Conservation (phyloP, 2,329 filamentous ascomycete genomes). For the Orbilia quercus region DNA sequence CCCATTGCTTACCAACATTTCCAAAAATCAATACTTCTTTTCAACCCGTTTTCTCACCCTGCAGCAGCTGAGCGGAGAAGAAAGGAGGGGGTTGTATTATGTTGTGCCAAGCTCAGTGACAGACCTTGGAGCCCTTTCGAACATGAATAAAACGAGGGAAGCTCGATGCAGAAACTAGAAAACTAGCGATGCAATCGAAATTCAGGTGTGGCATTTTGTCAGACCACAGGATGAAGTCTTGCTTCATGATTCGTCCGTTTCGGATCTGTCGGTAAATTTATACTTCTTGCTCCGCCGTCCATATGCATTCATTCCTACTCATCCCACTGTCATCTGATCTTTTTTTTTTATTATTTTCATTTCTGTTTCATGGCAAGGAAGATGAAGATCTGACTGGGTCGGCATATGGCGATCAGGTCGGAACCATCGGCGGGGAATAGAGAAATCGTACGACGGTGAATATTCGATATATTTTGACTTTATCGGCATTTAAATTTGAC, state of each 20-base stretch:
- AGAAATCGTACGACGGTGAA: constrained; percentile 39
- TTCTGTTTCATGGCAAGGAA: constrained; percentile 25
- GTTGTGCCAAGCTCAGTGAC: no score
- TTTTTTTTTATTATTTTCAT: no score
- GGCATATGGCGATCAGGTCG: constrained; percentile 41
- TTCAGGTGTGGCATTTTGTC: constrained; percentile 19
- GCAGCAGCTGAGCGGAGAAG: constrained; percentile 23
- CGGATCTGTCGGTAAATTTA: constrained; percentile 23
- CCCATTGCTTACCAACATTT: constrained; percentile 37
- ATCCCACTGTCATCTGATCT: constrained; percentile 54
- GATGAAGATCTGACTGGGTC: constrained; percentile 17
- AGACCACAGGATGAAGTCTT: constrained; percentile 25
- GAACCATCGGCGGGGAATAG: constrained; percentile 24
- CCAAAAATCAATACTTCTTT: no score
- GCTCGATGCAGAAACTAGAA: constrained; percentile 3
- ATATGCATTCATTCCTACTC: constrained; percentile 11
- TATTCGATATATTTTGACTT: no score
- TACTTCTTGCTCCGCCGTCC: background rate
- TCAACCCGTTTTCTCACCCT: constrained; percentile 40
- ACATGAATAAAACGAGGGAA: constrained; percentile 6
- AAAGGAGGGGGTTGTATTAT: background rate
- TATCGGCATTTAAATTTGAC: constrained; percentile 15
- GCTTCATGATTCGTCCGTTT: constrained; percentile 34
- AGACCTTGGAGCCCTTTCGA: background rate
- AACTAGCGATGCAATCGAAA: no score